A percentile compares a stretch with the other conserved stretches of the same genome.
These are phyloP conservation scores for Cryptococcus sp. DNA, from an alignment of 1,284 basidiomycete genomes.

Conservation along the genomic window DNA sequence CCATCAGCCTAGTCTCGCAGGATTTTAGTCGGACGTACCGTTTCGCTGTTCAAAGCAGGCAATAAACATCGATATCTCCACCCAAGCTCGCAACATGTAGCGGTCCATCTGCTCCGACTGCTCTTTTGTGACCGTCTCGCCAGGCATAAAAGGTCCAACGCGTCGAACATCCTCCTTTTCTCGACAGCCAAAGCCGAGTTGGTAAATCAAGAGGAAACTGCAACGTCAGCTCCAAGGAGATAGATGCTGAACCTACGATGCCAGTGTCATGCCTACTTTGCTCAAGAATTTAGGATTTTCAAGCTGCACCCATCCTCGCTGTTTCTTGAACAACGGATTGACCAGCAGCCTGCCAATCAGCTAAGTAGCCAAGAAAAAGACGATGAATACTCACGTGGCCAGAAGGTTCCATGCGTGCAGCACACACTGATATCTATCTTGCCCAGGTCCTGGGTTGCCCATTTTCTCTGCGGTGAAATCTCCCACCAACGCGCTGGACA, in stretches of 20 bases:
- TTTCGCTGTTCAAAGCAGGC: constrained; percentile 13
- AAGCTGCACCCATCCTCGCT: constrained; percentile 37
- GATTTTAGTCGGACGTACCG: too few relatives aligned
- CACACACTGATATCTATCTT: constrained; percentile 15
- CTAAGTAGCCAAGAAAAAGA: neutral
- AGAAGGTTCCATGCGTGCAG: constrained; percentile 32
- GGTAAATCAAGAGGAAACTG: constrained; percentile 31
- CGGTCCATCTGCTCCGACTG: constrained; percentile 30
- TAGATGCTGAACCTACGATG: constrained; percentile 15
- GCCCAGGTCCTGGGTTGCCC: constrained; percentile 27
- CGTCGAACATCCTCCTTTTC: constrained; percentile 27
- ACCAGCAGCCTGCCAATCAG: constrained; percentile 23
- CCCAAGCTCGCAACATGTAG: constrained; percentile 40
- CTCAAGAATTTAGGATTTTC: constrained; percentile 26
- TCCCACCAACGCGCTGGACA: constrained; percentile 22
- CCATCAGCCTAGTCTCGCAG: too few relatives aligned
- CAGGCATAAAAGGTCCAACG: constrained; percentile 30
- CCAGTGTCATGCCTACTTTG: constrained; percentile 27
- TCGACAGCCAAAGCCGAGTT: constrained; percentile 36
- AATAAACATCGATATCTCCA: constrained; percentile 31
- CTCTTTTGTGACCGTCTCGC: constrained; percentile 16
- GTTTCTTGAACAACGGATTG: constrained; percentile 38
- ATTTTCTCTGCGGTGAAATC: constrained; percentile 32
- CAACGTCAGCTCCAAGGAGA: neutral
- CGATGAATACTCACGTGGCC: constrained; percentile 24